phyloP scores from a whole-genome alignment of 2,329 filamentous ascomycete species.

The Pezicula carpinea region DNA sequence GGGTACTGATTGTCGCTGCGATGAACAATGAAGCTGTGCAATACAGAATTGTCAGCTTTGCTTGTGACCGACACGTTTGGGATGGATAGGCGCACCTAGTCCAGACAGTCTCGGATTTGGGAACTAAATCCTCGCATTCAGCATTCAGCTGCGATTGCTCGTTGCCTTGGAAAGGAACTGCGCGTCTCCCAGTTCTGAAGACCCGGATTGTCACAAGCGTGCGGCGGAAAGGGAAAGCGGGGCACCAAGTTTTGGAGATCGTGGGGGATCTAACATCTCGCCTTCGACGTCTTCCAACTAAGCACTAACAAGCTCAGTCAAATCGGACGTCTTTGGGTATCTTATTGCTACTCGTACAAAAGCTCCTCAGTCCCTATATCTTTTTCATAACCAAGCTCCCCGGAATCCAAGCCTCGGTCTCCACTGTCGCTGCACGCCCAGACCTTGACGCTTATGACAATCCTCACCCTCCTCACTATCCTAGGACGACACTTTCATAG shows the following conservation, averaged over 20 bases:
- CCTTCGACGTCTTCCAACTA: background rate
- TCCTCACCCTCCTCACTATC: constrained; percentile 12
- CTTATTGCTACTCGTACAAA: background rate
- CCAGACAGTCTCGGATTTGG: too few species aligned
- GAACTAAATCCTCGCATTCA: too few species aligned
- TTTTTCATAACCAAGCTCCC: too few species aligned
- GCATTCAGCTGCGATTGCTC: too few species aligned
- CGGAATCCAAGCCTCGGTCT: too few species aligned
- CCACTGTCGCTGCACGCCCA: background rate
- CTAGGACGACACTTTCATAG: constrained; percentile 28
- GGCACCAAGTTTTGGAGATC: background rate
- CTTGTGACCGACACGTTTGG: too few species aligned
- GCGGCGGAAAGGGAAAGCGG: background rate
- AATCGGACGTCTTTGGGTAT: background rate
- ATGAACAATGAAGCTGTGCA: background rate
- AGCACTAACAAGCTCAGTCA: background rate
- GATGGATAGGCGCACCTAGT: too few species aligned
- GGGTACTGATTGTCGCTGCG: background rate
- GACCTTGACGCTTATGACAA: background rate
- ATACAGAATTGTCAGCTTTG: background rate
- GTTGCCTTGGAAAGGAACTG: too few species aligned
- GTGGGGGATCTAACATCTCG: background rate
- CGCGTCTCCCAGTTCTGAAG: too few species aligned
- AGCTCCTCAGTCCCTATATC: too few species aligned
- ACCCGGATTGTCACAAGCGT: background rate